Conservation (phyloP, 1,139 yeast genomes). For the Geotrichum bryndzae region DNA sequence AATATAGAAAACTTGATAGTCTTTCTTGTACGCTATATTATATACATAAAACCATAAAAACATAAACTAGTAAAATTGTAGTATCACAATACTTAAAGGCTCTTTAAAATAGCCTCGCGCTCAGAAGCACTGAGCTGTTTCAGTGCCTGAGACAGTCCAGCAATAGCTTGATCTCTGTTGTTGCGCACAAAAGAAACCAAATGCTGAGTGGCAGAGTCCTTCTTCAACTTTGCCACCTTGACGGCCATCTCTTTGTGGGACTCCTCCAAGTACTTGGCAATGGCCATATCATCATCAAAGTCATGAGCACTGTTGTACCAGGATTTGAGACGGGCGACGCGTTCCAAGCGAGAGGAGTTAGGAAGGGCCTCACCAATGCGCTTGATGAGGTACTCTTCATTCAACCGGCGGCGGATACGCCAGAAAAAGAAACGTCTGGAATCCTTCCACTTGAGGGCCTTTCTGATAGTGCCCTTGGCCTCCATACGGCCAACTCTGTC, state of each 20-base stretch:
- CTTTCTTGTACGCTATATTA: background rate
- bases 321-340: slow-evolving; percentile 78
- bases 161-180: slow-evolving; percentile 49
- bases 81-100: background rate
- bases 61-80: background rate
- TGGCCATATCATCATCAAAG: slow-evolving; percentile 67
- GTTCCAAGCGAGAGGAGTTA: slow-evolving; percentile 64
- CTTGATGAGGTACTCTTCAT: slow-evolving; percentile 81
- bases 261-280: slow-evolving; percentile 81
- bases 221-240: slow-evolving; percentile 50
- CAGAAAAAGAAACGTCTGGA: slow-evolving; percentile 97
- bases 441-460: slow-evolving; percentile 77
- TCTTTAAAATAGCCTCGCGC: slow-evolving; percentile 45
- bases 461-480: slow-evolving; percentile 85
- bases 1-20: background rate
- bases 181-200: slow-evolving; percentile 23
- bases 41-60: background rate
- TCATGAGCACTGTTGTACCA: slow-evolving; percentile 76
- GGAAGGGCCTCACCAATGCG: slow-evolving; percentile 64
- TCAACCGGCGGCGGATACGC: slow-evolving; percentile 94
- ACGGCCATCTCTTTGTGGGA: slow-evolving; percentile 61
- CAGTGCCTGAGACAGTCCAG: slow-evolving; percentile 57
- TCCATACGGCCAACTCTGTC: slow-evolving; percentile 97
- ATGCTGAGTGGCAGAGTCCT: slow-evolving; percentile 26
- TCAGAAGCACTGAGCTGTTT: slow-evolving; percentile 56